These are phyloP conservation scores for Blastobotrys buckinghamii DNA, from an alignment of 1,139 yeast genomes.

Conservation along the genomic window DNA sequence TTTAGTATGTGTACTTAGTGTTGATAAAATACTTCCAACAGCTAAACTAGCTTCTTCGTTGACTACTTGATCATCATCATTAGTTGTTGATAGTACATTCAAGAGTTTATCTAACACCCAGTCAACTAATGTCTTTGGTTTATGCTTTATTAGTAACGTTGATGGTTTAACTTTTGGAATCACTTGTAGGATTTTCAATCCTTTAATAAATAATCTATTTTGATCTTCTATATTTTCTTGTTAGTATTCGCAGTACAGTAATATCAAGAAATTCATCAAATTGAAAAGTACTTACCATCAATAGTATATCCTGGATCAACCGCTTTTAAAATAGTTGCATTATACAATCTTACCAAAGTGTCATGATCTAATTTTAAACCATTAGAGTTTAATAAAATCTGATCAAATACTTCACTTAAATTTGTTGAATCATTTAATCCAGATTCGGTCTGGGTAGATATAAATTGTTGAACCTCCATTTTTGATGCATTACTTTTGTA, in stretches of 20 bases:
- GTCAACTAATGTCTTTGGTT: background rate
- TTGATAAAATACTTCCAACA: background rate
- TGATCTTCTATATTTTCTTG: background rate
- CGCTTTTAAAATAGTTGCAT: conserved; percentile 2
- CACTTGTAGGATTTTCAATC: conserved; percentile 1
- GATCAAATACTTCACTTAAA: conserved; percentile 4
- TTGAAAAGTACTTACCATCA: conserved; percentile 2
- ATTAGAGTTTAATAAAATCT: background rate
- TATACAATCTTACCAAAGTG: background rate
- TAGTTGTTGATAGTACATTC: background rate
- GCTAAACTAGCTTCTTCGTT: background rate
- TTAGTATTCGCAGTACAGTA: too few species aligned
- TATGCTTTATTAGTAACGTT: background rate
- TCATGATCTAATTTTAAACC: conserved; percentile 1
- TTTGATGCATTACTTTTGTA: too few species aligned
- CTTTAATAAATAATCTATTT: conserved; percentile 1
- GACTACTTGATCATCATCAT: background rate
- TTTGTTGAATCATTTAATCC: conserved; percentile 1
- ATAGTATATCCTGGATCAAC: conserved; percentile 5
- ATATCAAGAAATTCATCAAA: background rate
- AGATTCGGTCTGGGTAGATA: conserved; percentile 7
- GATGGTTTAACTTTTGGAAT: conserved; percentile 2
- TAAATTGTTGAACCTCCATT: conserved; percentile 5
- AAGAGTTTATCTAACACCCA: background rate
- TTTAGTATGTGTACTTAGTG: background rate